A percentile compares a stretch with the other conserved stretches of the same genome.
Evolutionary conservation across 1,284 basidiomycete genomes (phyloP).

Genomic region (Ganoderma boninense): DNA sequence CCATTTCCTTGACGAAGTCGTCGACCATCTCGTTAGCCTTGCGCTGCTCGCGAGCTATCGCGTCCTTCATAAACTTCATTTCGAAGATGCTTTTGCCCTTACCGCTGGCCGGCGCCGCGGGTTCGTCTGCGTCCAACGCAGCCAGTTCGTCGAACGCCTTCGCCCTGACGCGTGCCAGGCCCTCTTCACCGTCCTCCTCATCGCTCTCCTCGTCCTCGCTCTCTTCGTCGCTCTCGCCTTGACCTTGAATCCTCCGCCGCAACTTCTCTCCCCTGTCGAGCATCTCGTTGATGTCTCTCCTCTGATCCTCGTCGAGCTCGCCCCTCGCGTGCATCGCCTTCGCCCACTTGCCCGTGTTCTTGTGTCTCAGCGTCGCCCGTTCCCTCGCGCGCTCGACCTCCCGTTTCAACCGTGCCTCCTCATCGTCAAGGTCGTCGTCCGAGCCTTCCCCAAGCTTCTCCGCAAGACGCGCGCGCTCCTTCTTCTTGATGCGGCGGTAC

Average conservation of each 20-base stretch:
- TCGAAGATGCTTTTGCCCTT: constrained; percentile 78
- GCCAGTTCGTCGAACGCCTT: constrained; percentile 80
- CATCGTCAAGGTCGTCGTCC: constrained; percentile 60
- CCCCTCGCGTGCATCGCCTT: constrained; percentile 72
- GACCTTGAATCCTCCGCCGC: constrained; percentile 75
- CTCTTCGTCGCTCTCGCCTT: constrained; percentile 53
- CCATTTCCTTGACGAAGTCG: constrained; percentile 77
- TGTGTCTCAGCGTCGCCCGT: constrained; percentile 87
- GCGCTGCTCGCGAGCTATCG: constrained; percentile 72
- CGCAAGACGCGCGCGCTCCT: constrained; percentile 71
- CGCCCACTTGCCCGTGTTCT: constrained; percentile 85
- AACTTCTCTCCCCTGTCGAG: constrained; percentile 78
- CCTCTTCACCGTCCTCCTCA: constrained; percentile 55
- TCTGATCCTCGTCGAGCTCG: constrained; percentile 69
- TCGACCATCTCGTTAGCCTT: constrained; percentile 69
- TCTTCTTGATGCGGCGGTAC: constrained; percentile 87
- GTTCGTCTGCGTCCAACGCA: constrained; percentile 51
- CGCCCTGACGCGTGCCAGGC: constrained; percentile 61
- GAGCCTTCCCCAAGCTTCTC: constrained; percentile 59
- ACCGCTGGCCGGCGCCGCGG: constrained; percentile 38
- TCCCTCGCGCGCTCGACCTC: constrained; percentile 86
- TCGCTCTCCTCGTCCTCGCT: constrained; percentile 55
- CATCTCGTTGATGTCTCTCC: constrained; percentile 83
- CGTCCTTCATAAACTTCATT: constrained; percentile 98
- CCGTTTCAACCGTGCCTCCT: constrained; percentile 67